Base-by-base conservation (phyloP, 192 early-diverging fungal genomes). In the Backusella psychrophila region DNA sequence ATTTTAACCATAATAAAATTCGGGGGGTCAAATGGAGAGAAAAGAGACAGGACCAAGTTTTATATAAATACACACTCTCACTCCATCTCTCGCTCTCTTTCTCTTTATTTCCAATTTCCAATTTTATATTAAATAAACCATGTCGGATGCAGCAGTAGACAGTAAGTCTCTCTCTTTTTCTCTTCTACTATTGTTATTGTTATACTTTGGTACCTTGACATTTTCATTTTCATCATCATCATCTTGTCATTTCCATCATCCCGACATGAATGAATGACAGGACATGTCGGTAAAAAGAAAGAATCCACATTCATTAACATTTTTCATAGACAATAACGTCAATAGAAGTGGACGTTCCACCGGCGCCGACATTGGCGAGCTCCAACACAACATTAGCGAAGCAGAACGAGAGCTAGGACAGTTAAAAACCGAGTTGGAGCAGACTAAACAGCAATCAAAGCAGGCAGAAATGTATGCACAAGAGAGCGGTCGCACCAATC, bases 331-430 rank as follows among this genome's bases (percentile, higher is more conserved):
- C 12, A 63, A 63, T 14, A 63, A 29, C 26, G 11, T 63, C 4
- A 63, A 63, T 63, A 63, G 70, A 46, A 17, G 26, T 5, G 70
- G 70, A 15, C 66, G 79, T 7, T 69, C 79, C 0, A 80, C 79
- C 17, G 79, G 79, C 21, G 76, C 46, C n/a, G 81, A 82, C 38
- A 76, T 82, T 70, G 81, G 77, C 14, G 81, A 82, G 49, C 66
- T 82, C 23, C 81, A 82, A 71, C 73, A 79, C 44, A 78, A 79
- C 34, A 78, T 82, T 39, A 70, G 74, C n/a, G 38, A 78, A 29
- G 81, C 77, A 12, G 77, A 82, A 71, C 35, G 70, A 34, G 81
- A 82, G 26, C 75, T 82, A 1, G 38, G 34, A 2, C 66, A 63
- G 6, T 19, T 79, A 34, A 69, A 75, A 15, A 33, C 44, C 26